These are phyloP conservation scores for Chlorella sp. DNA, from an alignment of 139 green algal species.

Conservation along the genomic window DNA sequence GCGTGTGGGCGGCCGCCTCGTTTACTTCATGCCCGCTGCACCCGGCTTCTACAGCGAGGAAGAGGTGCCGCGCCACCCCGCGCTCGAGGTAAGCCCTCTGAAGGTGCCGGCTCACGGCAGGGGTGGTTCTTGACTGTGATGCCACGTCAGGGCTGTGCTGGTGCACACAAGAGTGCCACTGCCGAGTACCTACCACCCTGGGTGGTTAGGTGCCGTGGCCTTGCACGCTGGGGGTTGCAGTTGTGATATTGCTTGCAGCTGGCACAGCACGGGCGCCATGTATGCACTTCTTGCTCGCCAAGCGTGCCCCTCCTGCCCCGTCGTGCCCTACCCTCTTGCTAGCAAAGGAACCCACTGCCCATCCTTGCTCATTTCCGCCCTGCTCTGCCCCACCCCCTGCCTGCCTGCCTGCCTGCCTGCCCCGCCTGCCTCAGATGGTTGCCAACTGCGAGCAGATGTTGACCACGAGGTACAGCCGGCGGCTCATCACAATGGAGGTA, in stretches of 20 bases:
- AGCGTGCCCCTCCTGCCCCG: too few species aligned
- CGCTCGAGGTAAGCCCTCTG: constrained; percentile 60
- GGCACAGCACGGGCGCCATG: background rate
- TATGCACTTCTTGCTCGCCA: too few species aligned
- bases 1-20: constrained; percentile 66
- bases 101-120: constrained; percentile 15
- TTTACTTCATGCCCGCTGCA: constrained; percentile 78
- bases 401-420: background rate
- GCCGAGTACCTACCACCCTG: too few species aligned
- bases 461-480: constrained; percentile 78
- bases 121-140: background rate
- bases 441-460: constrained; percentile 87
- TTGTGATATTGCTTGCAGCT: background rate
- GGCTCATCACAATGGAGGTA: constrained; percentile 86
- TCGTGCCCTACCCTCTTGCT: background rate
- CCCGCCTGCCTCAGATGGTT: constrained; percentile 42
- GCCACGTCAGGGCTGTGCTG: background rate
- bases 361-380: background rate
- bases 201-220: too few species aligned
- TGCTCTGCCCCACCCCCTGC: background rate
- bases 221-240: too few species aligned
- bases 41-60: constrained; percentile 64
- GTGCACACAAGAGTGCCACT: background rate
- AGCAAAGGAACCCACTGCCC: background rate
- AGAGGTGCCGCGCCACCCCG: constrained; percentile 78